Base-by-base conservation (phyloP, 352 stramenopile genomes). In the Globisporangium megalacanthum region DNA sequence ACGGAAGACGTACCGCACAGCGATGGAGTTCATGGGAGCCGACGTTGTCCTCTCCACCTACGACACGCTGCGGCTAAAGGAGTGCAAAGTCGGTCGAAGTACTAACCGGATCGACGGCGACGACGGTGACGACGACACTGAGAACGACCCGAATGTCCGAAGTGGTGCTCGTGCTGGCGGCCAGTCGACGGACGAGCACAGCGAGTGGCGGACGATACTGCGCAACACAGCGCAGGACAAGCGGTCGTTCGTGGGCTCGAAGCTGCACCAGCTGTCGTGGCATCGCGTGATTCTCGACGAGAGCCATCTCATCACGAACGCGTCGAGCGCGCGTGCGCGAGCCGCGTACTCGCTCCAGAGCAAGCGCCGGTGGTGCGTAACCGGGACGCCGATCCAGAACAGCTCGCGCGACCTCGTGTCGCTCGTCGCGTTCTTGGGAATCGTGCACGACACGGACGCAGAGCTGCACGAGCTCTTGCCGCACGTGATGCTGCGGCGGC, bases 381-480 rank as follows among this genome's bases (percentile, higher is more conserved):
- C 91, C 4, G 89, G 90, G 11, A 97, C 89, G 15, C 88, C 89
- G 0, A 91, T 97, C 49, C 78, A 96, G 45, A 97, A 97, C 65
- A 83, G 79, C 51, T 72, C 79, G 15, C 79, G 88, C 48, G 89
- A 97, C 61, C 66, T 97, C 33, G 75, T 79, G 35, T 82, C 86
- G n/a, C 70, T 97, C 3, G 71, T 97, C 49, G 73, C 75, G 20
- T 97, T 98, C 65, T 53, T 97, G 20, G 80, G 79, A 1, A 66
- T 96, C 35, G 62, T 78, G 2, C 83, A 88, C 31, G 66, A 82
- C 58, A 69, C 75, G 14, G 76, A 89, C 41, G 50, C 61, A 0
- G 79, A 95, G 35, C 72, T 97, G 41, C 66, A 86, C 33, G 75
- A 82, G 19, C 59, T 95, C 1, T 70, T 98, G 41, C 76, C 75